Base-by-base conservation (phyloP, 2,329 filamentous ascomycete genomes). In the Acephala macrosclerotiorum region DNA sequence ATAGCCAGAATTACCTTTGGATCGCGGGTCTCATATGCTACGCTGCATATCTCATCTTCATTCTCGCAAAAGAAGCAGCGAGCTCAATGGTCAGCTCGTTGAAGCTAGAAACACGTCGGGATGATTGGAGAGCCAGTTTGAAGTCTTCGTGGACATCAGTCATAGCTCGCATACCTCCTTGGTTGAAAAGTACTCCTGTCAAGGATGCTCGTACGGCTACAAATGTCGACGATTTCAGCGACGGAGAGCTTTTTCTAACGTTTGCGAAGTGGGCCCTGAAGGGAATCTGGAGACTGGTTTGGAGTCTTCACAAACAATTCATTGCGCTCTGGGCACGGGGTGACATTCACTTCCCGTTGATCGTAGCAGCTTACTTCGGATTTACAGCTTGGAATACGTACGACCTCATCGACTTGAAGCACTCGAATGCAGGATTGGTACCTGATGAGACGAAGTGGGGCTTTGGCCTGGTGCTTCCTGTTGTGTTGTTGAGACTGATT, bases 401-500 rank as follows among this genome's bases (percentile, higher is more conserved):
- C 26, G 62, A 65, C 53, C 49, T 69, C 14, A 49, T 69, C 11
- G 67, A 69, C 22, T 20, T 63, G 12, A 69, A 67, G 26, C 14
- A 60, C 9, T 69, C 67, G 1, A 69, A 69, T 35, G 20, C n/a
- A 12, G 8, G n/a, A 20, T 47, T 67, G 20, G 35, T 65, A 20
- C 26, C 42, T 9, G 66, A 66, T 58, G 68, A 69, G 42, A 45
- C 49, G 4, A 49, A 29, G 18, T 69, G 68, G 68, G 68, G 68
- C 0, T 68, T 68, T 51, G 68, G 68, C 3, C 68, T 68, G 25
- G 53, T 69, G 20, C 20, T 69, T 35, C 66, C 68, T 1, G 38
- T 68, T n/a, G 61, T 55, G 3, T 26, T 69, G 18, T 42, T 69
- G 20, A 61, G 60, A 29, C 20, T 68, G 11, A 49, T 68, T 14